Percentiles rank a stretch among this genome's conserved stretches.
Evolutionary conservation across 2,329 filamentous ascomycete genomes (phyloP).

Genomic region (Gyromitra esculenta): DNA sequence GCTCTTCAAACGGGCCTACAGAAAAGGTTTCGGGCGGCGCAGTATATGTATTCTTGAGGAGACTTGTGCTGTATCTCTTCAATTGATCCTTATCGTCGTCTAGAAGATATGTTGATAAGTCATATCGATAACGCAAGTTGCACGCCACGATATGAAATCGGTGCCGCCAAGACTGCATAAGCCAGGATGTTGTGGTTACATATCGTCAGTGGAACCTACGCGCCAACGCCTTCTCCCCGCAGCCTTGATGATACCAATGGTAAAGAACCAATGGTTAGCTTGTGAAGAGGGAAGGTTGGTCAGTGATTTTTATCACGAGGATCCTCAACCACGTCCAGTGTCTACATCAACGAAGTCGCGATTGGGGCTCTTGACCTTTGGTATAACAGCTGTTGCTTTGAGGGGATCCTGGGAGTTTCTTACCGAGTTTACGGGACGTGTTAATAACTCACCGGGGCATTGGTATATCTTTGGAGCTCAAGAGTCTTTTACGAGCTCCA

Average conservation of each 20-base stretch:
- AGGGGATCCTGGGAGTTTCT: slow-evolving; percentile 4
- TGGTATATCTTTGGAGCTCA: background rate
- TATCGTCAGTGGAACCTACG: slow-evolving; percentile 3
- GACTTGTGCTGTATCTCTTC: background rate
- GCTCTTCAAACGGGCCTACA: background rate
- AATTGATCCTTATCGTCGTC: slow-evolving; percentile 14
- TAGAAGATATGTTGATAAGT: slow-evolving; percentile 18
- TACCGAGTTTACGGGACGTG: background rate
- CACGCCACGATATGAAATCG: slow-evolving; percentile 39
- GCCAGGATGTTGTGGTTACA: slow-evolving; percentile 20
- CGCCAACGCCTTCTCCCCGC: slow-evolving; percentile 38
- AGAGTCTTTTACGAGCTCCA: background rate
- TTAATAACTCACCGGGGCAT: slow-evolving; percentile 7
- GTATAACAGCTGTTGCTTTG: slow-evolving; percentile 7
- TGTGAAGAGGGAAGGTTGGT: background rate
- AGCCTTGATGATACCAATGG: slow-evolving; percentile 10
- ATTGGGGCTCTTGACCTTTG: background rate
- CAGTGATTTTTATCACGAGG: background rate
- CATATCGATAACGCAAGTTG: slow-evolving; percentile 21
- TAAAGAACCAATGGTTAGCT: background rate
- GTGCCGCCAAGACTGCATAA: slow-evolving; percentile 36
- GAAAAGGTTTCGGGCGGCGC: background rate
- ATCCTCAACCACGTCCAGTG: background rate
- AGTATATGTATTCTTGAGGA: background rate
- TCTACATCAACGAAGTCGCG: slow-evolving; percentile 18